Percentiles rank a stretch among this genome's conserved stretches.
Conservation (phyloP, 352 stramenopile genomes). For the Phytophthora constricta region DNA sequence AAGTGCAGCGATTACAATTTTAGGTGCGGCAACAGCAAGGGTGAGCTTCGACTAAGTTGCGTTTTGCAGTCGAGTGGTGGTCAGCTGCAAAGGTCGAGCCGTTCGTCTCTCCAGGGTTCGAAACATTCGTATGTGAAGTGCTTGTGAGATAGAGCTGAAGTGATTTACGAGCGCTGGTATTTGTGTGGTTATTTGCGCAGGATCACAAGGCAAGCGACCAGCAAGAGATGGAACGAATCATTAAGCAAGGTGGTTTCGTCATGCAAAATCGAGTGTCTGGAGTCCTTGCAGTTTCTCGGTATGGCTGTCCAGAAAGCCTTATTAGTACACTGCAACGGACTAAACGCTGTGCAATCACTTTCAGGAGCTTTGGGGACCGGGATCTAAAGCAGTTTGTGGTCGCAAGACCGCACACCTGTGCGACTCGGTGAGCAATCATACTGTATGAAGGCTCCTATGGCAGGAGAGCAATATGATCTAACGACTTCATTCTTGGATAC, state of each 20-base stretch:
- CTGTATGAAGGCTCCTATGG: not conserved
- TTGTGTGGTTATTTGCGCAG: conserved; percentile 9
- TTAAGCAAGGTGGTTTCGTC: conserved; percentile 70
- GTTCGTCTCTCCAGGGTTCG: conserved; percentile 64
- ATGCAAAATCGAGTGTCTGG: conserved; percentile 73
- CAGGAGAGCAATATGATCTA: not conserved
- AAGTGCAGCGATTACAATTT: not conserved
- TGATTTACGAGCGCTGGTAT: too few species aligned
- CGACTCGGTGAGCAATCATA: conserved; percentile 51
- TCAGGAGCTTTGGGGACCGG: conserved; percentile 80
- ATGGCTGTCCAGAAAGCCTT: conserved; percentile 1
- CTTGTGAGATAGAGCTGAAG: too few species aligned
- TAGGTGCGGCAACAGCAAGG: too few species aligned
- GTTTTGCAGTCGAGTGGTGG: conserved; percentile 65
- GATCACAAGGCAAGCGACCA: conserved; percentile 79
- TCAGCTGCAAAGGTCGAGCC: conserved; percentile 60
- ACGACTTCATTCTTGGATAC: not conserved
- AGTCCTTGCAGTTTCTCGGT: conserved; percentile 79
- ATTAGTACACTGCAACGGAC: not conserved
- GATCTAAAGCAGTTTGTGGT: conserved; percentile 78
- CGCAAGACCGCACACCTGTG: conserved; percentile 50
- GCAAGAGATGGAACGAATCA: conserved; percentile 63
- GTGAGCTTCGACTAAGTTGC: too few species aligned
- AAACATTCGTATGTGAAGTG: not conserved
- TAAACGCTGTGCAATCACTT: conserved; percentile 11